Evolutionary conservation across 305 asterid species (phyloP), one percentile per base, ranked within the genome.

Genomic region (Fraxinus platypoda): DNA sequence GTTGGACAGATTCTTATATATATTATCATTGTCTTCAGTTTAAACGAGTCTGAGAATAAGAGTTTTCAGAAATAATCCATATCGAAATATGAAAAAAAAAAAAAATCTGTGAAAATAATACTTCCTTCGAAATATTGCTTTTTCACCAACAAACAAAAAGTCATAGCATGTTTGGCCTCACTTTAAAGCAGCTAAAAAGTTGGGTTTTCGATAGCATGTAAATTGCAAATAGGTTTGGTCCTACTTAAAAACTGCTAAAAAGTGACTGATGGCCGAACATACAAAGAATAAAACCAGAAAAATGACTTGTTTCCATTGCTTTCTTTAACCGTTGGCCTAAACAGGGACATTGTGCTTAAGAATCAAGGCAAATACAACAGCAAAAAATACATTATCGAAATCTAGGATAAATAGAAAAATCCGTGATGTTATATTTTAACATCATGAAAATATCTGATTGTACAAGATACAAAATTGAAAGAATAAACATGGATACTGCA

Each of bases 391-490:
- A 9, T 8, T 0, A 64, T 3, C 25, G 73, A 25, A 64, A 64
- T 64, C 34, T 64, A 64, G 34, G 73, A 70, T 13, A 71, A 15
- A 71, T 5, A 12, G 38, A 26, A 30, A 30, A 13, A 71, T 5
- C 64, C 64, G 1, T 5, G 41, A 15, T 15, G 3, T 28, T 31
- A 33, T 28, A 79, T 52, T 82, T 79, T n/a, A 41, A 76, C 31
- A 79, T 35, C 23, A 49, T 34, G 66, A 30, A 81, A 75, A 86
- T 31, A 62, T 38, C 80, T 21, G 21, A 80, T 46, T 57, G 38
- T 90, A 87, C 88, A 80, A 30, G 83, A 78, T 71, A 87, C 89
- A 78, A 34, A 84, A 78, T 71, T 57, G 76, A 89, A 92, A 33
- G 91, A 90, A 91, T 88, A 52, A 87, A 66, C 33, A 31, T 72